Percentiles rank a stretch among this genome's conserved stretches.
These are phyloP conservation scores for Malus asiatica DNA, from an alignment of 306 rosid genomes.

Conservation along the genomic window DNA sequence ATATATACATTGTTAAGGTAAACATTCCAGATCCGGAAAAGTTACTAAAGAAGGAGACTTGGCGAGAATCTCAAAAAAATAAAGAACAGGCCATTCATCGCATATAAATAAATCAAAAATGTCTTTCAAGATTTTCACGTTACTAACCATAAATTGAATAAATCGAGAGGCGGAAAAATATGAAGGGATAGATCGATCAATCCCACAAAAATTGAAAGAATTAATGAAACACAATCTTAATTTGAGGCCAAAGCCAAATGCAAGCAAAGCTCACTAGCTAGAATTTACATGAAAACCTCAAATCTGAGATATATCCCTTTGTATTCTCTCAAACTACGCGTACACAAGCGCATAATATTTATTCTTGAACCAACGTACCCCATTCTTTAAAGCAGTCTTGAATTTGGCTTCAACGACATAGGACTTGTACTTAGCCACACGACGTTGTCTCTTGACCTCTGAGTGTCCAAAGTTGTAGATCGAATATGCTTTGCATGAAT, in stretches of 20 bases:
- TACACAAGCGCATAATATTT: conserved; percentile 22
- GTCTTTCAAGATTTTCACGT: neutral
- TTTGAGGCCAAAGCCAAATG: neutral
- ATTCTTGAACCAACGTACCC: conserved; percentile 34
- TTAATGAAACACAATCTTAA: neutral
- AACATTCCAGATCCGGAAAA: neutral
- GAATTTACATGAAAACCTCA: neutral
- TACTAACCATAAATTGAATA: neutral
- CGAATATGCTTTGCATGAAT: neutral
- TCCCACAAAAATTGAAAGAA: neutral
- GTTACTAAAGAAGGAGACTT: neutral
- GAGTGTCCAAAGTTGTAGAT: neutral
- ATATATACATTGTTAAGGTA: neutral
- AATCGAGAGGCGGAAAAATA: neutral
- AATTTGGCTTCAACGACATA: conserved; percentile 10
- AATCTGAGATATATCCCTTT: neutral
- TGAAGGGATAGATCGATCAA: neutral
- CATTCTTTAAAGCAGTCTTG: conserved; percentile 18
- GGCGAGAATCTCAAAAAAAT: neutral
- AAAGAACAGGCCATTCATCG: neutral
- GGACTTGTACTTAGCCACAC: conserved; percentile 29
- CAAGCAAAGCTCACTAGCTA: neutral
- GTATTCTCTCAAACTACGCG: neutral
- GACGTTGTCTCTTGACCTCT: conserved; percentile 27
- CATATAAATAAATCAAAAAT: neutral